Conservation (phyloP, 2,329 filamentous ascomycete species). For the Nemania serpens region DNA sequence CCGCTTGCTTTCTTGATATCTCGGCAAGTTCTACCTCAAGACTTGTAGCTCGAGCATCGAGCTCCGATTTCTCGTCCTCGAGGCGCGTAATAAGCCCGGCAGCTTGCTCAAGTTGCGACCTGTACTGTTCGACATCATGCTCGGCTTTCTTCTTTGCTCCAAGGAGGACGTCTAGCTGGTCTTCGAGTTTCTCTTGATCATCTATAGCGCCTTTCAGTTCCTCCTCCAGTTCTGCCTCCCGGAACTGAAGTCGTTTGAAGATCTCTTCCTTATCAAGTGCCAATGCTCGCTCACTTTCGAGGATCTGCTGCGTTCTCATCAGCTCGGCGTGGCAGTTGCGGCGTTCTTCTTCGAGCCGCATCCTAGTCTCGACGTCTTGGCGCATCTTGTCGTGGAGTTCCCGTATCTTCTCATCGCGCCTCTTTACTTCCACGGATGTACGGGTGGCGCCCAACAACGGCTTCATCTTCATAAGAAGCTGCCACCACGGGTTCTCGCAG, state of each 20-base stretch:
- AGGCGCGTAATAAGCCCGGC: constrained; percentile 83
- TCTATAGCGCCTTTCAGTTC: constrained; percentile 90
- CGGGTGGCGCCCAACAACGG: constrained; percentile 90
- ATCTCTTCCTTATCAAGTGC: constrained; percentile 99
- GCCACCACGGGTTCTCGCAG: constrained; percentile 96
- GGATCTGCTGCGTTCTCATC: constrained; percentile 85
- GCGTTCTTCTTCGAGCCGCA: constrained; percentile 87
- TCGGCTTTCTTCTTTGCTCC: constrained; percentile 88
- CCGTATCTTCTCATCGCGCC: constrained; percentile 90
- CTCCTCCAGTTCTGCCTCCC: constrained; percentile 91
- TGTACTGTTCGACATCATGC: constrained; percentile 77
- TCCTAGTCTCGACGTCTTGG: constrained; percentile 72
- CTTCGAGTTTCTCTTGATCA: constrained; percentile 92
- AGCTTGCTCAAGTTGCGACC: constrained; percentile 87
- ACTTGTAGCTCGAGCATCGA: constrained; percentile 68
- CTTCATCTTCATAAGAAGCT: constrained; percentile 91
- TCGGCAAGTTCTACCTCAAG: constrained; percentile 74
- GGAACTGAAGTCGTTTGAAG: constrained; percentile 89
- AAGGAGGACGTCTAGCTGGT: constrained; percentile 87
- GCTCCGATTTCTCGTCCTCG: constrained; percentile 81
- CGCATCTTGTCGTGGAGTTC: constrained; percentile 84
- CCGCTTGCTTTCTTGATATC: constrained; percentile 70
- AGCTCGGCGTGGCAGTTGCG: constrained; percentile 86
- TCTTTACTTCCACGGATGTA: constrained; percentile 92
- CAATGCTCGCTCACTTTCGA: constrained; percentile 94